Base-by-base conservation (phyloP, 306 rosid species). In the Rosa lucieae region DNA sequence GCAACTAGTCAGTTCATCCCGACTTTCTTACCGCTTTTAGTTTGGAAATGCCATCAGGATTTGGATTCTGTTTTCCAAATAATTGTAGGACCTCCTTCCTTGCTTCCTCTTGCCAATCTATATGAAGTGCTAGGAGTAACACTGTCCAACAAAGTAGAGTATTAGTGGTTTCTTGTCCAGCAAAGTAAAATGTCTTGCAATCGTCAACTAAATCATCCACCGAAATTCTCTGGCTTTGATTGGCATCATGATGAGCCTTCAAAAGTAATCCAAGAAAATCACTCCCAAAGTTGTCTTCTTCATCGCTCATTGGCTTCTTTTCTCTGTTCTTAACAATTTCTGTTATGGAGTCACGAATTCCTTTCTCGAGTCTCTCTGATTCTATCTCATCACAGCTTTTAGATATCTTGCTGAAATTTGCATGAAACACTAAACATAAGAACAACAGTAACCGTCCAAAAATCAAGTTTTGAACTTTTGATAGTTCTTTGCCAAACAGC, bases 71-170 rank as follows among this genome's bases (percentile, higher is more conserved):
- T 42, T 72, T 71, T 23, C 81, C 84, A 39, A 84, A 77, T 56
- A 80, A 4, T 29, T 66, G 52, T 18, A 72, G 11, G 2, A 84
- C 87, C 72, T 84, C 87, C 53, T 81, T 74, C 75, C 85, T 81
- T 58, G 82, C 87, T 74, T 77, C 71, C 61, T 84, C 82, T 74
- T 84, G 87, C 87, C 87, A 84, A 40, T 84, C 85, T 1, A 40
- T 47, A 18, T 84, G 80, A 44, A 81, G 42, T 15, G 85, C 80
- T 14, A 81, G 77, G n/a, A 84, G 82, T 43, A 77, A 48, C 10
- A 81, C 73, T 29, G 80, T 69, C 87, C 87, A 84, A 21, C 78
- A 40, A 42, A 84, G 82, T 78, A 81, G 49, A 10, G 55, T 70
- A 12, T 17, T 77, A 14, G 85, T 81, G 69, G 85, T 84, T 77